Evolutionary conservation across 768 basidiomycete genomes (phyloP).

Genomic region (Ramaria sp.): DNA sequence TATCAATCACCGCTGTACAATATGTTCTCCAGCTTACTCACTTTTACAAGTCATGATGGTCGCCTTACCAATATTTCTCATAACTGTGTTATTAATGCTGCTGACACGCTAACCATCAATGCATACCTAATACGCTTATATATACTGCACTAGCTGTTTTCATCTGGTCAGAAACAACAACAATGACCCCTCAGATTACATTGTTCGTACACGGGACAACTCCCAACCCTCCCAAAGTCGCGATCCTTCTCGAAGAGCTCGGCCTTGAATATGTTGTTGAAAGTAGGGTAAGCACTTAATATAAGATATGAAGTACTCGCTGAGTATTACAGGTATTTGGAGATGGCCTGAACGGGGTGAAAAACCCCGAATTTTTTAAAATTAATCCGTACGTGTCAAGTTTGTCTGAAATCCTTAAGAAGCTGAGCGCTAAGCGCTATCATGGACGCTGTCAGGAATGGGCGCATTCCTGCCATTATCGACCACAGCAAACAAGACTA

Average conservation of each 20-base stretch:
- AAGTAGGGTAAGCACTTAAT: background rate
- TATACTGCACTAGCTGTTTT: too few relatives aligned
- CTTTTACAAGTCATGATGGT: too few relatives aligned
- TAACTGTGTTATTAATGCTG: too few relatives aligned
- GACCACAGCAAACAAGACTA: constrained; percentile 53
- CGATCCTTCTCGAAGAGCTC: constrained; percentile 2
- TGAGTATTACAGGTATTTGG: background rate
- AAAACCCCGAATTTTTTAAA: background rate
- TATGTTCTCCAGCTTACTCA: too few relatives aligned
- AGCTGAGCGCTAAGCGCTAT: background rate
- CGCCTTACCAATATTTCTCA: too few relatives aligned
- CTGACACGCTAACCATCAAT: too few relatives aligned
- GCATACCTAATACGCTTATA: too few relatives aligned
- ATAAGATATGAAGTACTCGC: background rate
- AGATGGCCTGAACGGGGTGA: constrained; percentile 1
- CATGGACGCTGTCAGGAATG: constrained; percentile 25
- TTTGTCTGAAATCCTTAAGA: background rate
- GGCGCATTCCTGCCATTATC: constrained; percentile 55
- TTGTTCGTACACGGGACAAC: background rate
- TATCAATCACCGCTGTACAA: too few relatives aligned
- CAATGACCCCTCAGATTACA: background rate
- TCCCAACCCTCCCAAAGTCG: constrained; percentile 3
- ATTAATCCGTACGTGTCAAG: constrained; percentile 2
- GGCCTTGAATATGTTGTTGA: background rate
- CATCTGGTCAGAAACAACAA: too few relatives aligned